phyloP scores from a whole-genome alignment of 768 basidiomycete genomes.

The Calocybe indica region DNA sequence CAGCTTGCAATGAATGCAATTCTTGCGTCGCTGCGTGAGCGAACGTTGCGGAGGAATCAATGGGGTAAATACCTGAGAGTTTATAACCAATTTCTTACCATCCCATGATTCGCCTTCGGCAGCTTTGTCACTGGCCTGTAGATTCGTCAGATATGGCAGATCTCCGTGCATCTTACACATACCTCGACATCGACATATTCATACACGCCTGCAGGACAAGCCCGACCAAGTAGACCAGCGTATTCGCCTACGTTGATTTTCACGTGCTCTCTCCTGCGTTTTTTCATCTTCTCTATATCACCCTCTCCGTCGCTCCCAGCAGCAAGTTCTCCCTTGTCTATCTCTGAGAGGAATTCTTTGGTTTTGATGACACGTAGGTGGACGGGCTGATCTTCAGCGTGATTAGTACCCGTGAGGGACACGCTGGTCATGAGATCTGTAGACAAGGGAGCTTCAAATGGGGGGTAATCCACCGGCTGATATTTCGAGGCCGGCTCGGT shows the following conservation, averaged over 20 bases:
- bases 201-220: constrained; percentile 94
- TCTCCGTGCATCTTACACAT: constrained; percentile 4
- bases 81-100: constrained; percentile 91
- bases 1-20: constrained; percentile 91
- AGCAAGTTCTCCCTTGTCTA: constrained; percentile 9
- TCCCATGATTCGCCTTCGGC: constrained; percentile 50
- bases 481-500: constrained; percentile 64
- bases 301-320: no score
- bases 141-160: not conserved
- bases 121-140: constrained; percentile 16
- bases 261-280: constrained; percentile 59
- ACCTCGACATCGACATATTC: constrained; percentile 83
- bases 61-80: constrained; percentile 65
- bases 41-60: not conserved
- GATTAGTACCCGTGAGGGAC: constrained; percentile 88
- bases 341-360: constrained; percentile 17
- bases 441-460: constrained; percentile 82
- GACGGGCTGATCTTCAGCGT: constrained; percentile 92
- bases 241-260: constrained; percentile 69
- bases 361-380: constrained; percentile 68
- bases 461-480: constrained; percentile 79
- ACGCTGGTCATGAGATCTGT: constrained; percentile 92
- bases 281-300: constrained; percentile 14
- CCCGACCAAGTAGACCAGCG: constrained; percentile 82
- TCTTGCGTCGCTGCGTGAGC: constrained; percentile 39